Conservation (phyloP, 345 rosid species). For the Gossypium thurberi region DNA sequence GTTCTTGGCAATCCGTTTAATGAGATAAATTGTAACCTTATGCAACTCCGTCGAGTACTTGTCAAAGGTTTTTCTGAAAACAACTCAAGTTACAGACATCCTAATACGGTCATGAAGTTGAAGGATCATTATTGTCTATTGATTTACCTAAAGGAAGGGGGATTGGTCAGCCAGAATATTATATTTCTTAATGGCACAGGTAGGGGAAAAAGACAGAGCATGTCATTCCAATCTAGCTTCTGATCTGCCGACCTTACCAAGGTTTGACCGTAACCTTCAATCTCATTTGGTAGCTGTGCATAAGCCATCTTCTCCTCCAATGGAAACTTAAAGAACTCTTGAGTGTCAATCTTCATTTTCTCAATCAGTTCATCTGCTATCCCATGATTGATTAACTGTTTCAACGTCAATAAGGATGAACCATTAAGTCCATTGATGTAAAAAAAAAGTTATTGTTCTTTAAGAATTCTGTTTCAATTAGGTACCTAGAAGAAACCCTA, state of each 20-base stretch:
- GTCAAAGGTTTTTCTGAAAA: too few species aligned
- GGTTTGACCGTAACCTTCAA: constrained; percentile 51
- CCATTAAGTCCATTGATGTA: too few species aligned
- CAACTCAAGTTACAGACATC: too few species aligned
- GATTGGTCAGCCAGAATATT: constrained; percentile 33
- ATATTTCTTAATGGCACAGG: constrained; percentile 26
- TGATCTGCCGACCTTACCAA: constrained; percentile 37
- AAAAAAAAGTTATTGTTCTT: background rate
- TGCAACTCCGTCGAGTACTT: too few species aligned
- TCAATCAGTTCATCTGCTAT: constrained; percentile 22
- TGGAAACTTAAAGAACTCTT: constrained; percentile 39
- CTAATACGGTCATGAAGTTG: too few species aligned
- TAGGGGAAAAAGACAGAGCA: constrained; percentile 32
- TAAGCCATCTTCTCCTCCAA: constrained; percentile 32
- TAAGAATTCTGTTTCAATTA: background rate
- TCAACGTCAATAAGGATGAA: background rate
- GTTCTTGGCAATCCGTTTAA: too few species aligned
- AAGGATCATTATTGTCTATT: background rate
- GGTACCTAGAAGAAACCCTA: constrained; percentile 60
- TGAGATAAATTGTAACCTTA: too few species aligned
- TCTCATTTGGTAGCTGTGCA: constrained; percentile 26
- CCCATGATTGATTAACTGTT: constrained; percentile 40
- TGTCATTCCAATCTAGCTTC: constrained; percentile 53
- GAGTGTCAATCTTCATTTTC: constrained; percentile 30
- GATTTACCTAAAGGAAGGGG: constrained; percentile 31